Percentiles rank a stretch among this genome's conserved stretches.
Evolutionary conservation across 2,329 filamentous ascomycete genomes (phyloP).

Genomic region (Macrophomina phaseolina): DNA sequence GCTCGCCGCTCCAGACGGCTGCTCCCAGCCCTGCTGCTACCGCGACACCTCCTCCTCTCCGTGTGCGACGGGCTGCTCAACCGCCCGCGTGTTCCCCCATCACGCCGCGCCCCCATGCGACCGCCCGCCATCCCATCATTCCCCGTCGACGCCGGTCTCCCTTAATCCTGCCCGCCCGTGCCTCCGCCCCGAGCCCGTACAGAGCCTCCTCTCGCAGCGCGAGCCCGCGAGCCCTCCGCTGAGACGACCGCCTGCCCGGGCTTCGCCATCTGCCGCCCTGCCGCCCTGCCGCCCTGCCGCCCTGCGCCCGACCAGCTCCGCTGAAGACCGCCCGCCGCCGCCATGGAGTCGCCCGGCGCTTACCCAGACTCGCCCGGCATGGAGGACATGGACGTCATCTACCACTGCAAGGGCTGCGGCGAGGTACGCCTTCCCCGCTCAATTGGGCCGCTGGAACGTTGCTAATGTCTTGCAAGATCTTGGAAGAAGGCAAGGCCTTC

Average conservation of each 20-base stretch:
- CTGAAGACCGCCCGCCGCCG: conserved; percentile 15
- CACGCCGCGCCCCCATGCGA: conserved; percentile 22
- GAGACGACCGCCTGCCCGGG: conserved; percentile 15
- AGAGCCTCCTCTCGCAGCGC: conserved; percentile 16
- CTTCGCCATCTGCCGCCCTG: background rate
- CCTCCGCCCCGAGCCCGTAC: background rate
- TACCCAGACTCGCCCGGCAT: conserved; percentile 58
- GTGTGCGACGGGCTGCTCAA: conserved; percentile 12
- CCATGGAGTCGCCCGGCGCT: conserved; percentile 61
- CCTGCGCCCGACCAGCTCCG: conserved; percentile 2
- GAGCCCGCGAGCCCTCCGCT: conserved; percentile 3
- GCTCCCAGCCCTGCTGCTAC: background rate
- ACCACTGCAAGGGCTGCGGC: conserved; percentile 70
- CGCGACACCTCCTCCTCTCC: conserved; percentile 3
- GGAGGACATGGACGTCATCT: conserved; percentile 52
- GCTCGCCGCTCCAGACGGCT: conserved; percentile 22
- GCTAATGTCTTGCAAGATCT: conserved; percentile 66
- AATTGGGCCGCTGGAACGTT: conserved; percentile 14
- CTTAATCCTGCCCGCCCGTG: conserved; percentile 20
- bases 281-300: background rate
- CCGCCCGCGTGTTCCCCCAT: background rate
- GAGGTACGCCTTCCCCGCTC: conserved; percentile 38
- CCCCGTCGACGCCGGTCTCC: conserved; percentile 7
- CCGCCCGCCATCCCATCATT: conserved; percentile 18
- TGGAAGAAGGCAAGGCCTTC: conserved; percentile 98